Percentiles rank a stretch among this genome's conserved stretches.
Conservation (phyloP, 768 basidiomycete genomes). For the Mycena maculata region DNA sequence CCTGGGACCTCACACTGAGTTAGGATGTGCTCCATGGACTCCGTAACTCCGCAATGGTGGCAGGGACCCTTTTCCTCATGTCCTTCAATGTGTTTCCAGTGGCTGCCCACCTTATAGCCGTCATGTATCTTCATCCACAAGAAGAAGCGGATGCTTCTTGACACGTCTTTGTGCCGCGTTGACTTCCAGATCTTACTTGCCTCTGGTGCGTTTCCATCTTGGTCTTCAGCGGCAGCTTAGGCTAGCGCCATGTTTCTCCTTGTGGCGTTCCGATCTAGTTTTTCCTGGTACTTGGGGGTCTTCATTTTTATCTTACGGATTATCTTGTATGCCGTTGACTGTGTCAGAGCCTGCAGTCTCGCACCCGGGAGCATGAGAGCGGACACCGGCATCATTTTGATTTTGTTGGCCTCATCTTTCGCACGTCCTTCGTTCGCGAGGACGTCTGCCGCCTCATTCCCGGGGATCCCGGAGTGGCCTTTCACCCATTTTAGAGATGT, state of each 20-base stretch:
- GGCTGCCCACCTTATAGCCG: neutral
- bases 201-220: neutral
- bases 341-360: neutral
- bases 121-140: neutral
- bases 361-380: neutral
- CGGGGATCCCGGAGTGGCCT: neutral
- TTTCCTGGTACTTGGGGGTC: neutral
- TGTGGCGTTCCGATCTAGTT: neutral
- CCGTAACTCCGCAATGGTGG: too few relatives aligned
- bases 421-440: neutral
- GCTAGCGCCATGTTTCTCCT: neutral
- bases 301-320: neutral
- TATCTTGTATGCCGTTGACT: neutral
- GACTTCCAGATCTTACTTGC: neutral
- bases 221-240: neutral
- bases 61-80: too few relatives aligned
- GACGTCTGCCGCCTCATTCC: neutral
- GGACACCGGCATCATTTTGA: neutral
- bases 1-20: too few relatives aligned
- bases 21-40: too few relatives aligned
- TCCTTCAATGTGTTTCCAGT: too few relatives aligned
- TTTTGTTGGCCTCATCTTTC: neutral
- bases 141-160: neutral
- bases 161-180: neutral
- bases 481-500: neutral